Base-by-base conservation (phyloP, 768 basidiomycete species). In the Hypsizygus marmoreus region DNA sequence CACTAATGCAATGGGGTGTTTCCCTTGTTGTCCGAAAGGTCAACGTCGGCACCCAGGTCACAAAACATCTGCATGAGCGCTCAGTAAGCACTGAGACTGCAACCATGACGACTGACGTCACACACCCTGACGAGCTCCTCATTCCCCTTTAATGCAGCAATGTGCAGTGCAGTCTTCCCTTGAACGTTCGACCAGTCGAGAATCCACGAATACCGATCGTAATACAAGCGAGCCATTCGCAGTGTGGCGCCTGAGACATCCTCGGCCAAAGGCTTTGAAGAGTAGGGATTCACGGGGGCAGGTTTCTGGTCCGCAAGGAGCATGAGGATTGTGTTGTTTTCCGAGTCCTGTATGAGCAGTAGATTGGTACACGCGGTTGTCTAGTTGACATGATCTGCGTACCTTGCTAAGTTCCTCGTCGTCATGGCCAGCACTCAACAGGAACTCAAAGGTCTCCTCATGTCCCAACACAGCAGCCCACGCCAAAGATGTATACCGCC, bases 1-100 rank as follows among this genome's bases (percentile, higher is more conserved):
- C 62, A 95, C 92, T 94, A 94, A 66, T 97, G 95, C 43, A 97
- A 69, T 24, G 95, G 84, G 1, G 92, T 91, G 57, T 97, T 95
- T 35, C 95, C 95, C 68, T 88, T 82, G 50, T 92, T 83, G 70
- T 97, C 95, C 9, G 93, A 76, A 40, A 97, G 68, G 67, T 97
- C 88, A 54, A 87, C 76, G 67, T 97, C 95, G 20, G 94, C 95
- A 4, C 85, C 91, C 14, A 93, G 69, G 68, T 95, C 92, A 64
- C 88, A 92, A 32, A 95, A 73, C 84, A 94, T 91, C 92, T 93
- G 56, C 43, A 41, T 37, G 32, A 24, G 11, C 34, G 20, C 31
- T 23, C 34, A 34, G 30, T 28, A 34, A 39, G 30, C 20, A 47
- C 14, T 9, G 25, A 12, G 9, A 9, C n/a, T 29, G 23, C 25